A percentile compares a stretch with the other conserved stretches of the same genome.
phyloP scores from a whole-genome alignment of 345 rosid species.

The Abelmoschus esculentus region DNA sequence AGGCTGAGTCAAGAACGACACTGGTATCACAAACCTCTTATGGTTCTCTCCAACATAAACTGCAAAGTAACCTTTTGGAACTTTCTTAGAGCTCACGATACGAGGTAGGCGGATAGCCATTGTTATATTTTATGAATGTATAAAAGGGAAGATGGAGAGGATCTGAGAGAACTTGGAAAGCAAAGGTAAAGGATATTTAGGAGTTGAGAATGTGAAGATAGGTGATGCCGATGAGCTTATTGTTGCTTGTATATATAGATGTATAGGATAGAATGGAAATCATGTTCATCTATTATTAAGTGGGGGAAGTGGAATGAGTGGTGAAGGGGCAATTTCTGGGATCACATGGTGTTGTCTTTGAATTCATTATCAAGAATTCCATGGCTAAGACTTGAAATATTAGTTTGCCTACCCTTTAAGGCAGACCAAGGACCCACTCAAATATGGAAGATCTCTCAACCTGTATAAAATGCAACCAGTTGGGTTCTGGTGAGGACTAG shows the following conservation, averaged over 20 bases:
- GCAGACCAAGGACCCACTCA: not conserved
- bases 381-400: not conserved
- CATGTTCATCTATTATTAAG: not conserved
- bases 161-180: not conserved
- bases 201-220: not conserved
- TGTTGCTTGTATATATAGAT: not conserved
- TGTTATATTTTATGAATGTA: too few species aligned
- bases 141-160: not conserved
- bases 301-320: not conserved
- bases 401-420: not conserved
- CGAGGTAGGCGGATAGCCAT: too few species aligned
- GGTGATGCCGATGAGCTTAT: not conserved
- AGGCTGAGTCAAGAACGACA: too few species aligned
- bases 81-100: too few species aligned
- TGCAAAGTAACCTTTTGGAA: too few species aligned
- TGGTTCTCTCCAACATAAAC: too few species aligned
- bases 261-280: not conserved
- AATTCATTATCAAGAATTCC: not conserved
- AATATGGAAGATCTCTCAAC: not conserved
- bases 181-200: not conserved
- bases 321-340: not conserved
- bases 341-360: conserved; percentile 3
- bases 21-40: too few species aligned
- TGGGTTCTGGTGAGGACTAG: not conserved
- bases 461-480: not conserved